Conservation (phyloP, 108 stramenopile genomes). For the Cyclostephanos invisitatus region DNA sequence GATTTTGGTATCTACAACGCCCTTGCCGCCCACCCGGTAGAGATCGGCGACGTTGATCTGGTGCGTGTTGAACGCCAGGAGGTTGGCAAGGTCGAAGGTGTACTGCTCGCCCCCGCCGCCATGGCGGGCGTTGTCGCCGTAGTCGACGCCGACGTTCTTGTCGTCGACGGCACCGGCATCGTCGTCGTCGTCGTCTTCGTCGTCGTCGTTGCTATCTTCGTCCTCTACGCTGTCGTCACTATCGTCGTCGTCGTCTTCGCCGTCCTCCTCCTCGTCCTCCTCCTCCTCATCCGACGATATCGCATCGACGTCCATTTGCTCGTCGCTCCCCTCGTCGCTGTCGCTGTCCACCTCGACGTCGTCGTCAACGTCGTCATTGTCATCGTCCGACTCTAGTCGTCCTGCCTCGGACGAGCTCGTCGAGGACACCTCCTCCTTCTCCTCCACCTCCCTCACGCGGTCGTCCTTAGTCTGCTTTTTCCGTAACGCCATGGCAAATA, state of each 20-base stretch:
- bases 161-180: constrained; percentile 26
- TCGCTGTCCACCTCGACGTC: not conserved
- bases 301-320: constrained; percentile 14
- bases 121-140: constrained; percentile 9
- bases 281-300: constrained; percentile 1
- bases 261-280: constrained; percentile 13
- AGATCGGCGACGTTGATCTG: constrained; percentile 60
- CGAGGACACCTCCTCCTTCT: constrained; percentile 16
- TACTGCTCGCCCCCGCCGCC: constrained; percentile 58
- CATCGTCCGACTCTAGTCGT: constrained; percentile 6
- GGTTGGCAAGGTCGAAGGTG: constrained; percentile 77
- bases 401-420: constrained; percentile 21
- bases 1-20: not conserved
- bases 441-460: constrained; percentile 3
- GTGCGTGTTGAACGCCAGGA: constrained; percentile 76
- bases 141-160: constrained; percentile 34
- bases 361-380: constrained; percentile 7
- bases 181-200: constrained; percentile 36
- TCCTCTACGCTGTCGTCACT: not conserved
- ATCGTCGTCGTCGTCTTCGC: constrained; percentile 15
- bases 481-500: constrained; percentile 13
- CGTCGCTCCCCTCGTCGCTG: constrained; percentile 5
- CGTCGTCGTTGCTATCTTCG: constrained; percentile 14
- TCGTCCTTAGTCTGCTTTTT: constrained; percentile 11
- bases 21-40: constrained; percentile 40